These are phyloP conservation scores for Termitomyces sp. DNA, from an alignment of 768 basidiomycete species.

Conservation along the genomic window DNA sequence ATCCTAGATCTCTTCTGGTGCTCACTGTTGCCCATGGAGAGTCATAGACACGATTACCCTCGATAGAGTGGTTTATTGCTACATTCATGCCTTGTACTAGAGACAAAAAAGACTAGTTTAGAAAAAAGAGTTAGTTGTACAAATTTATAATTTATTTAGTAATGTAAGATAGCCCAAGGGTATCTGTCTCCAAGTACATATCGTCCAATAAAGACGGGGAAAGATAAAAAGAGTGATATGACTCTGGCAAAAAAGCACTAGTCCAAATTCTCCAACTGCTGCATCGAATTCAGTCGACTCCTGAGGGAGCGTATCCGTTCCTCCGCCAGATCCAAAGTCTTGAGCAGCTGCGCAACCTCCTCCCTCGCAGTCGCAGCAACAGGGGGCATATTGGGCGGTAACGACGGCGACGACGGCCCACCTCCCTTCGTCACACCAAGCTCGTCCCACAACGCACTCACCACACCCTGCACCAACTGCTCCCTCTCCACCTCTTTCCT, in stretches of 20 bases:
- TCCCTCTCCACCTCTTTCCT: conserved; percentile 64
- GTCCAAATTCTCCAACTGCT: conserved; percentile 9
- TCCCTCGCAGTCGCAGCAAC: conserved; percentile 27
- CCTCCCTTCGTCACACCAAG: conserved; percentile 42
- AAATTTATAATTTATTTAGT: background rate
- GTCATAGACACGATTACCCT: background rate
- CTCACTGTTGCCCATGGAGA: conserved; percentile 8
- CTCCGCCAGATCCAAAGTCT: conserved; percentile 55
- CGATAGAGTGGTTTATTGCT: background rate
- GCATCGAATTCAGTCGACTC: conserved; percentile 27
- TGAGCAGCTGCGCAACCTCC: conserved; percentile 45
- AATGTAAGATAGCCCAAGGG: background rate
- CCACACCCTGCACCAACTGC: conserved; percentile 70
- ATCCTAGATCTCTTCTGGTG: conserved; percentile 2
- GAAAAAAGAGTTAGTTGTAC: background rate
- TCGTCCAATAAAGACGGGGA: background rate
- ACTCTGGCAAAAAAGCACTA: background rate
- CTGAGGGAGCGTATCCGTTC: conserved; percentile 48
- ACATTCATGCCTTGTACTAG: background rate
- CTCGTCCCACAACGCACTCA: conserved; percentile 73
- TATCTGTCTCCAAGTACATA: background rate
- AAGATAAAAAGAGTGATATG: background rate
- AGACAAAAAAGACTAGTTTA: background rate
- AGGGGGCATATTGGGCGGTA: conserved; percentile 9
- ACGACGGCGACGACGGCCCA: background rate